These are phyloP conservation scores for Rhazya stricta DNA, from an alignment of 257 asterid species.

Conservation along the genomic window DNA sequence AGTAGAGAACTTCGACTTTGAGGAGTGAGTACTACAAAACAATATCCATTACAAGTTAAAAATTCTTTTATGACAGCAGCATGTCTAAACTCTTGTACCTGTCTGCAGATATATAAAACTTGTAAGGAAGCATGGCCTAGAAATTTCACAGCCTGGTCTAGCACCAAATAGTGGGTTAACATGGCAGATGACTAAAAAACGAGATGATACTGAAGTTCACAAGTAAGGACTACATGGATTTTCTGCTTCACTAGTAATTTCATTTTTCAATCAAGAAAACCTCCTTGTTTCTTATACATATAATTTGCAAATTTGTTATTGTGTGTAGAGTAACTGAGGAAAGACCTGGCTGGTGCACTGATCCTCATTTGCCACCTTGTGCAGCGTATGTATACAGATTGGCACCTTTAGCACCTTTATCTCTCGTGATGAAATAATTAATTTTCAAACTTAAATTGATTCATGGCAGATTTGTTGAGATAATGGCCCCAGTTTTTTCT, in stretches of 20 bases:
- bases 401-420: neutral
- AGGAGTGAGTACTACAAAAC: conserved; percentile 49
- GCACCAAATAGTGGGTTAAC: conserved; percentile 77
- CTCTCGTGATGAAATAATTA: neutral
- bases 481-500: conserved; percentile 97
- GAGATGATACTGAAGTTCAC: conserved; percentile 79
- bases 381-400: conserved; percentile 69
- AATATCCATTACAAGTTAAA: neutral
- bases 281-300: neutral
- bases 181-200: conserved; percentile 80
- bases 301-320: conserved; percentile 15
- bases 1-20: conserved; percentile 69
- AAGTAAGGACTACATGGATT: conserved; percentile 41
- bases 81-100: neutral
- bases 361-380: conserved; percentile 93
- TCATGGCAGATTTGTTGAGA: conserved; percentile 76
- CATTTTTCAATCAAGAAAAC: neutral
- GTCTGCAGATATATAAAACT: conserved; percentile 56
- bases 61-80: neutral
- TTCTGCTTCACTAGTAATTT: neutral
- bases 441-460: neutral
- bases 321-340: conserved; percentile 68
- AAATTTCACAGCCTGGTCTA: conserved; percentile 91
- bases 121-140: conserved; percentile 73
- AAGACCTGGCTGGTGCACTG: conserved; percentile 81